Evolutionary conservation across 2,329 filamentous ascomycete genomes (phyloP).

Genomic region (Rhynchosporium agropyri): DNA sequence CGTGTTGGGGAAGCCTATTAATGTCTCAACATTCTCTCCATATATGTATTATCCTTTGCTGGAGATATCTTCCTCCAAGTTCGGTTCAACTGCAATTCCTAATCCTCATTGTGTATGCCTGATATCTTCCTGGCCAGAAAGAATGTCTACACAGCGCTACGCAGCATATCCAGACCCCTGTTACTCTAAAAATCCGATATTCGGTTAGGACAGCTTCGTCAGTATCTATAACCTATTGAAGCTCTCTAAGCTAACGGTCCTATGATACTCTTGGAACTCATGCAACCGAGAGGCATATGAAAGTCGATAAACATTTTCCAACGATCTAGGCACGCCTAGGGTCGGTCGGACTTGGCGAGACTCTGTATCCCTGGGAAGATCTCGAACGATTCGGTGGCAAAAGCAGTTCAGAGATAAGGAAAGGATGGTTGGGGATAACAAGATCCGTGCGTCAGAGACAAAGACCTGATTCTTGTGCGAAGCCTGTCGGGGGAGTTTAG

Average conservation of each 20-base stretch:
- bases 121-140: too few relatives aligned
- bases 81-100: too few relatives aligned
- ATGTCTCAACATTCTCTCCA: too few relatives aligned
- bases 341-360: not conserved
- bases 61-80: too few relatives aligned
- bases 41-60: too few relatives aligned
- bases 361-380: slow-evolving; percentile 3
- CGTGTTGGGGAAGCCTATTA: not conserved
- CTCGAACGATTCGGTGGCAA: not conserved
- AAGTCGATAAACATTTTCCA: not conserved
- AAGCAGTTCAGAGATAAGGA: slow-evolving; percentile 14
- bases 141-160: too few relatives aligned
- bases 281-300: not conserved
- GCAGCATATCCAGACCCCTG: too few relatives aligned
- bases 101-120: too few relatives aligned
- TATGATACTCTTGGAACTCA: not conserved
- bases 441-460: not conserved
- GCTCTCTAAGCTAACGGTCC: not conserved
- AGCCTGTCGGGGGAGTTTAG: not conserved
- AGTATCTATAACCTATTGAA: not conserved
- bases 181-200: too few relatives aligned
- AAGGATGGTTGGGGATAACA: not conserved
- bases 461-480: not conserved
- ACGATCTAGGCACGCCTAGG: not conserved
- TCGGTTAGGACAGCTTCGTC: too few relatives aligned